phyloP scores from a whole-genome alignment of 2,329 filamentous ascomycete genomes.

The Xylaria sp. region DNA sequence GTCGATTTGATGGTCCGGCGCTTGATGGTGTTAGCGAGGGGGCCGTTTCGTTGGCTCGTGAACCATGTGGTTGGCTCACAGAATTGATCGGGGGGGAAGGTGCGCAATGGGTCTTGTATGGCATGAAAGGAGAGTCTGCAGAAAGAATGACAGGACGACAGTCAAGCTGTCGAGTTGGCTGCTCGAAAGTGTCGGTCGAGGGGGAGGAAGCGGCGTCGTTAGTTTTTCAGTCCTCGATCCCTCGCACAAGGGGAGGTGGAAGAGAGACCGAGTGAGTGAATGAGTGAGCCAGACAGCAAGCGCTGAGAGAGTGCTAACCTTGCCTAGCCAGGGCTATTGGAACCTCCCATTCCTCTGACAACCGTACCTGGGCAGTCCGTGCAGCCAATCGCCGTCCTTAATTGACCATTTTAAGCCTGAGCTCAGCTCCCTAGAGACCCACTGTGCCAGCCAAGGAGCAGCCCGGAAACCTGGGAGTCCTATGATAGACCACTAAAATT shows the following conservation, averaged over 20 bases:
- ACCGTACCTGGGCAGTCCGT: constrained; percentile 41
- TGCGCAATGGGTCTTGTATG: constrained; percentile 27
- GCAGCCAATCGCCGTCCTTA: constrained; percentile 42
- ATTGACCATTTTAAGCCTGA: constrained; percentile 44
- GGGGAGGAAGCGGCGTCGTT: constrained; percentile 38
- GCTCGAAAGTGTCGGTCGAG: constrained; percentile 26
- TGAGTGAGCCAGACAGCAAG: constrained; percentile 16
- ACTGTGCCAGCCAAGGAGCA: constrained; percentile 20
- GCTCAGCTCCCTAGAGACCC: constrained; percentile 42
- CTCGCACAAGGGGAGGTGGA: constrained; percentile 38
- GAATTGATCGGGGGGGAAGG: constrained; percentile 26
- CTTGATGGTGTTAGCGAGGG: constrained; percentile 47
- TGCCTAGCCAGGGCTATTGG: constrained; percentile 38
- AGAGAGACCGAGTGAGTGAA: constrained; percentile 4
- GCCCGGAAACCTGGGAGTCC: constrained; percentile 22
- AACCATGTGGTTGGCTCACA: constrained; percentile 38
- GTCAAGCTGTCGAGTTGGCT: constrained; percentile 27
- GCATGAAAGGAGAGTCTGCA: constrained; percentile 25
- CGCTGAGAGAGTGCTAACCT: constrained; percentile 21
- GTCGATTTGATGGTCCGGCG: constrained; percentile 47
- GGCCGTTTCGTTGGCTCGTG: constrained; percentile 39
- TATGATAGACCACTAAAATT: constrained; percentile 21
- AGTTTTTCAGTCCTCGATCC: constrained; percentile 36
- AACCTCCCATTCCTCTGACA: constrained; percentile 54
- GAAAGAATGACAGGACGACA: constrained; percentile 31